These are phyloP conservation scores for Inga leiocalycina DNA, from an alignment of 306 rosid species.

Conservation along the genomic window DNA sequence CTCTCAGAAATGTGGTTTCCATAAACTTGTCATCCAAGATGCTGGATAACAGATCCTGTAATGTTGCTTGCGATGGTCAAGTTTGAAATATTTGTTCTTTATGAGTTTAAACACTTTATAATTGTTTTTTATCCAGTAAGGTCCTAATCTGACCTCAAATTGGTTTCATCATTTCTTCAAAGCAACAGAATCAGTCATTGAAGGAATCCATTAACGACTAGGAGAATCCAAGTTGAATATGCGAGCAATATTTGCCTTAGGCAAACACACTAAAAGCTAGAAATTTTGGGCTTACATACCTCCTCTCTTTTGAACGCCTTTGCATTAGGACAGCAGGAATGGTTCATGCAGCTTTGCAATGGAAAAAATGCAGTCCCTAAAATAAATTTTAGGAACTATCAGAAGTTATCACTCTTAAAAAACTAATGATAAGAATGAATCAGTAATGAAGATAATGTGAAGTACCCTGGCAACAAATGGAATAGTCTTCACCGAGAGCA, in stretches of 20 bases:
- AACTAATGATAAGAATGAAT: neutral
- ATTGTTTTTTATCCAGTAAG: neutral
- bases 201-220: neutral
- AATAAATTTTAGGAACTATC: constrained; percentile 24
- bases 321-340: constrained; percentile 92
- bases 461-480: constrained; percentile 85
- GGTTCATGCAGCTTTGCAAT: constrained; percentile 93
- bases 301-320: constrained; percentile 95
- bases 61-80: neutral
- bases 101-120: neutral
- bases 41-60: neutral
- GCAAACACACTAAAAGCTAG: constrained; percentile 2
- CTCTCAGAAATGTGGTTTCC: neutral
- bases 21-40: neutral
- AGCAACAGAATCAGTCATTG: neutral
- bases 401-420: neutral
- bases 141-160: neutral
- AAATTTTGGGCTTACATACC: constrained; percentile 49
- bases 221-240: neutral
- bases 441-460: neutral
- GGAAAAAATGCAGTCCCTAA: constrained; percentile 91
- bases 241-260: constrained; percentile 11
- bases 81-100: neutral
- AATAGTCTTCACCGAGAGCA: constrained; percentile 88
- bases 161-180: neutral